Evolutionary conservation across 495 filamentous ascomycete genomes (phyloP).

Genomic region (Xylaria palmicola): DNA sequence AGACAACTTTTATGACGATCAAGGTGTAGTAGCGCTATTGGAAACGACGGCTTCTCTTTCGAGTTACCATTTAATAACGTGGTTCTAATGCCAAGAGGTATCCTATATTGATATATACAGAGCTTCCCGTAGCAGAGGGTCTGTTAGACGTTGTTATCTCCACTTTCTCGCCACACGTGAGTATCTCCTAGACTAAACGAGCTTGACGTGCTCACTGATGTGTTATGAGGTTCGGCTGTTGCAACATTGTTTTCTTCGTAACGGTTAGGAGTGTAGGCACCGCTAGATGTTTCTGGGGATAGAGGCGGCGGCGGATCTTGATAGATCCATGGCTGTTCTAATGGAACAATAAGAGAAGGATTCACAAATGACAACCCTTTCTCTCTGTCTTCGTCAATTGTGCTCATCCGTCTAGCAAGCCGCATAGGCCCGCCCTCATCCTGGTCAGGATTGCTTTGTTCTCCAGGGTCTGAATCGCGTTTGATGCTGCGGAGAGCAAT

Average conservation of each 20-base stretch:
- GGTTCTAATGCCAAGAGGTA: constrained; percentile 2
- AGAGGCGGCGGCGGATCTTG: constrained; percentile 45
- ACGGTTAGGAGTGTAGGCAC: constrained; percentile 8
- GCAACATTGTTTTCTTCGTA: background rate
- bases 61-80: background rate
- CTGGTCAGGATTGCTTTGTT: constrained; percentile 49
- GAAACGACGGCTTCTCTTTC: background rate
- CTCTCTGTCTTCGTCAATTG: constrained; percentile 66
- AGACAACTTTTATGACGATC: background rate
- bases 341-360: constrained; percentile 66
- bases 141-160: constrained; percentile 34
- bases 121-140: background rate
- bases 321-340: constrained; percentile 55
- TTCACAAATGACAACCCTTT: constrained; percentile 68
- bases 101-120: constrained; percentile 16
- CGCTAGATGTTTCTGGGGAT: constrained; percentile 16
- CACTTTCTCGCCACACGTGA: constrained; percentile 52
- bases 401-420: constrained; percentile 43
- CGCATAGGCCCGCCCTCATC: constrained; percentile 33
- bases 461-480: constrained; percentile 24
- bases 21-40: background rate
- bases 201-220: constrained; percentile 32
- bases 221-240: constrained; percentile 15
- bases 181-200: constrained; percentile 57
- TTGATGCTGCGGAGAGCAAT: constrained; percentile 84